A percentile compares a stretch with the other conserved stretches of the same genome.
Conservation (phyloP, 2,329 filamentous ascomycete species). For the Colletotrichum echinochloae region DNA sequence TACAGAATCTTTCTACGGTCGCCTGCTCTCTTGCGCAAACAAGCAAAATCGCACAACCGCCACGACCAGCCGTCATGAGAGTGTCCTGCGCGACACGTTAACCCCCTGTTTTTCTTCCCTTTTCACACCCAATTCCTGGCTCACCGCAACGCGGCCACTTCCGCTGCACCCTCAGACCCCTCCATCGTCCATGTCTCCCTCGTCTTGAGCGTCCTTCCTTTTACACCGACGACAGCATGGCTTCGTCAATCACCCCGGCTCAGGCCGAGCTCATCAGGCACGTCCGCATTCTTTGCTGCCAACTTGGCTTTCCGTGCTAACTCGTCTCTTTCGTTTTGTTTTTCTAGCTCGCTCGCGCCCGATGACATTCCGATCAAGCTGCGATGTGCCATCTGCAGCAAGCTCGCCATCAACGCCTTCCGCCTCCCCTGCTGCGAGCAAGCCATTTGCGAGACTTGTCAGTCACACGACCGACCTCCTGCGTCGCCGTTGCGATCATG, state of each 20-base stretch:
- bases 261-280: slow-evolving; percentile 71
- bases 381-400: slow-evolving; percentile 93
- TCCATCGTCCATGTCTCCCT: slow-evolving; percentile 38
- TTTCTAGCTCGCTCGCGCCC: slow-evolving; percentile 79
- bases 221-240: slow-evolving; percentile 42
- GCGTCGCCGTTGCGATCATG: neutral
- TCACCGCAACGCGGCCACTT: neutral
- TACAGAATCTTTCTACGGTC: slow-evolving; percentile 36
- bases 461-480: slow-evolving; percentile 47
- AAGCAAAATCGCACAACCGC: slow-evolving; percentile 16
- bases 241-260: slow-evolving; percentile 57
- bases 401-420: slow-evolving; percentile 89
- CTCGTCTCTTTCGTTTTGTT: slow-evolving; percentile 39
- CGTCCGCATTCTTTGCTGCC: slow-evolving; percentile 33
- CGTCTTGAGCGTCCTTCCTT: slow-evolving; percentile 34
- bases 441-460: slow-evolving; percentile 91
- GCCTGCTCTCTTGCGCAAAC: slow-evolving; percentile 34
- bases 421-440: slow-evolving; percentile 96
- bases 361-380: slow-evolving; percentile 97
- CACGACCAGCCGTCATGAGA: slow-evolving; percentile 30
- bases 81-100: slow-evolving; percentile 31
- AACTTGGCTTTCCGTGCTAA: slow-evolving; percentile 17
- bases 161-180: slow-evolving; percentile 27
- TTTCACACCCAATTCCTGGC: slow-evolving; percentile 6
- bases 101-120: slow-evolving; percentile 2